Percentiles rank a stretch among this genome's conserved stretches.
These are phyloP conservation scores for Aspergillus amoenus DNA, from an alignment of 2,329 filamentous ascomycete genomes.

Conservation along the genomic window DNA sequence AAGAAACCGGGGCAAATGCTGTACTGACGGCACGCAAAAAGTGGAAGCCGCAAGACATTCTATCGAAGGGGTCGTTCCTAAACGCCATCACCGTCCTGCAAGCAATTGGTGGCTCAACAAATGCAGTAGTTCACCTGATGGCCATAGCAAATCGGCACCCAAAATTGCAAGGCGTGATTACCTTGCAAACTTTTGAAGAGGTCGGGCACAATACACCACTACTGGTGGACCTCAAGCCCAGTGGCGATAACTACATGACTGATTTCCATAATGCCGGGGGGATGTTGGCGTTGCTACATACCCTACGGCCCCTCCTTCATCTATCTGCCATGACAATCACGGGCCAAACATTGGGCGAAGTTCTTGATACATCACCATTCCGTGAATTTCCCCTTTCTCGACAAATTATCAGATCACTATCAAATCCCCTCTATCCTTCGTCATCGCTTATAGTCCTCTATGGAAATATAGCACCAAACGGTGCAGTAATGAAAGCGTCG, in stretches of 20 bases:
- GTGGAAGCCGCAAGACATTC: slow-evolving; percentile 45
- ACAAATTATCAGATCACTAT: slow-evolving; percentile 46
- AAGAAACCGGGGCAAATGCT: slow-evolving; percentile 53
- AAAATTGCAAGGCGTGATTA: slow-evolving; percentile 45
- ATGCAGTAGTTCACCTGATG: slow-evolving; percentile 55
- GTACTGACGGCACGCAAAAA: slow-evolving; percentile 43
- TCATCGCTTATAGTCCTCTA: slow-evolving; percentile 48
- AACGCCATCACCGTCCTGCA: slow-evolving; percentile 56
- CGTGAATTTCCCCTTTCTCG: slow-evolving; percentile 42
- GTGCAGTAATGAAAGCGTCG: slow-evolving; percentile 52
- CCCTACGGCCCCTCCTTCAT: slow-evolving; percentile 47
- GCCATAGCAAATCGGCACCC: slow-evolving; percentile 57
- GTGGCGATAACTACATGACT: slow-evolving; percentile 56
- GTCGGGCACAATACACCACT: slow-evolving; percentile 50
- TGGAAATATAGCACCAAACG: slow-evolving; percentile 51
- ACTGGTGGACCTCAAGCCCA: slow-evolving; percentile 54
- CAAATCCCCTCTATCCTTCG: slow-evolving; percentile 45
- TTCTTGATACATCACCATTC: slow-evolving; percentile 45
- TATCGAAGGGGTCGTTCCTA: slow-evolving; percentile 49
- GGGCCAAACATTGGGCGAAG: slow-evolving; percentile 49
- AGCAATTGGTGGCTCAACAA: slow-evolving; percentile 58
- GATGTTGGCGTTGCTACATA: slow-evolving; percentile 50
- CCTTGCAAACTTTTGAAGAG: slow-evolving; percentile 48
- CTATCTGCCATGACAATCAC: slow-evolving; percentile 48
- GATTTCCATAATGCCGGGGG: slow-evolving; percentile 56